Conservation (phyloP, 2,329 filamentous ascomycete genomes). For the Biscogniauxia sp. region DNA sequence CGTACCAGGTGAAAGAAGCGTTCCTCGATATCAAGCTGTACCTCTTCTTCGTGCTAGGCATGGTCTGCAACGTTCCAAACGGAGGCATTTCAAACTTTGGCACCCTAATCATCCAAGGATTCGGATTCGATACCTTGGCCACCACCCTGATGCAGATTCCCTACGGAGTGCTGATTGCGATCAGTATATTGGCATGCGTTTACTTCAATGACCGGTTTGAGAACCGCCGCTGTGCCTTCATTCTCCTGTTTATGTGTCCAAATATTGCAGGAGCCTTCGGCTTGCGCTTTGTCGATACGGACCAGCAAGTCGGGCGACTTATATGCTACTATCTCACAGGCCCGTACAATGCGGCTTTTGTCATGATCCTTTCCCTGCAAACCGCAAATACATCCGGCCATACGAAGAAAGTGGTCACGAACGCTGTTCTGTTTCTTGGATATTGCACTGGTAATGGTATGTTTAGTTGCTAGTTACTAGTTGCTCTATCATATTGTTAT, state of each 20-base stretch:
- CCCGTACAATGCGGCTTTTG: conserved; percentile 53
- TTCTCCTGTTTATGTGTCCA: conserved; percentile 48
- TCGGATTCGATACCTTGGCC: conserved; percentile 51
- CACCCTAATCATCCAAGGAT: conserved; percentile 56
- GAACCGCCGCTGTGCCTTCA: conserved; percentile 33
- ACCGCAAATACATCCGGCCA: conserved; percentile 49
- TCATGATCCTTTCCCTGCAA: conserved; percentile 39
- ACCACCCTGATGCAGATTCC: conserved; percentile 55
- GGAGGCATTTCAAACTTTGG: conserved; percentile 59
- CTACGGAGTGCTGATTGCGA: conserved; percentile 24
- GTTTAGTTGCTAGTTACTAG: not conserved
- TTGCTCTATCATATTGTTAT: not conserved
- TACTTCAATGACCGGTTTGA: conserved; percentile 21
- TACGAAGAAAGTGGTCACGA: conserved; percentile 60
- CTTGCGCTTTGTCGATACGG: conserved; percentile 44
- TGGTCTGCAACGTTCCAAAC: conserved; percentile 51
- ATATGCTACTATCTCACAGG: conserved; percentile 56
- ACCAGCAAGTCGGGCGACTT: conserved; percentile 45
- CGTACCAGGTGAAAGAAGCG: conserved; percentile 38
- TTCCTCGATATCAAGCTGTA: conserved; percentile 47
- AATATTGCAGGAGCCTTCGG: conserved; percentile 54
- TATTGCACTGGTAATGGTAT: conserved; percentile 49
- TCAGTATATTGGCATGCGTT: conserved; percentile 21
- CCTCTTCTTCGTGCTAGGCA: conserved; percentile 49
- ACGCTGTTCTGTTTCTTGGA: conserved; percentile 52